phyloP scores from a whole-genome alignment of 805 yeast species.

The Metschnikowia rubicola region DNA sequence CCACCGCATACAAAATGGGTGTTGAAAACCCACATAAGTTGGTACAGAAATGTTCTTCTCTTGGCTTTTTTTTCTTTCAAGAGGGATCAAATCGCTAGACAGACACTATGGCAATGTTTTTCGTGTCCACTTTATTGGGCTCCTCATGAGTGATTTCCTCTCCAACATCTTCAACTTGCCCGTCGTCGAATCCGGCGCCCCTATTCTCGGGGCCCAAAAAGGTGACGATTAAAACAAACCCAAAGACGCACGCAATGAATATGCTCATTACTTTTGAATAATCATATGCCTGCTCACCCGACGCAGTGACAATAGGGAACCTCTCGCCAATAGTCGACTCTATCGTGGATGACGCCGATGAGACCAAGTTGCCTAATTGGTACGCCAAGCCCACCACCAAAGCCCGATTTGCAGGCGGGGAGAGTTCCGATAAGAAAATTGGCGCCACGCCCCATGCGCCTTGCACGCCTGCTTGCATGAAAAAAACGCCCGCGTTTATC shows the following conservation, averaged over 20 bases:
- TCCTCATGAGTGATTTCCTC: too few relatives aligned
- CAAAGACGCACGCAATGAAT: conserved; percentile 64
- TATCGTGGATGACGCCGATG: conserved; percentile 68
- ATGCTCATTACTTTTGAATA: conserved; percentile 70
- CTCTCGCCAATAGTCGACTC: conserved; percentile 59
- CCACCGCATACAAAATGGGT: too few relatives aligned
- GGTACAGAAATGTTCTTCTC: too few relatives aligned
- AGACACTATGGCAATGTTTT: too few relatives aligned
- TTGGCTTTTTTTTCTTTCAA: too few relatives aligned
- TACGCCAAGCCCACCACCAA: conserved; percentile 40
- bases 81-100: too few relatives aligned
- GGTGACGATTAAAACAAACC: conserved; percentile 44
- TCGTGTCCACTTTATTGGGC: too few relatives aligned
- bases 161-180: conserved; percentile 15
- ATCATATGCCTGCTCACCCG: conserved; percentile 36
- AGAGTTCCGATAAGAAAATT: conserved; percentile 60
- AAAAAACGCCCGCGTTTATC: conserved; percentile 59
- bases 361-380: conserved; percentile 70
- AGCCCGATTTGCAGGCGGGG: conserved; percentile 25
- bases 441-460: conserved; percentile 78
- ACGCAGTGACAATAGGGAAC: conserved; percentile 45
- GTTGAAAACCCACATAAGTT: too few relatives aligned
- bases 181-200: conserved; percentile 15
- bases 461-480: conserved; percentile 62
- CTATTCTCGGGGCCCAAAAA: conserved; percentile 56